Base-by-base conservation (phyloP, 2,329 filamentous ascomycete genomes). In the Periconia digitata region DNA sequence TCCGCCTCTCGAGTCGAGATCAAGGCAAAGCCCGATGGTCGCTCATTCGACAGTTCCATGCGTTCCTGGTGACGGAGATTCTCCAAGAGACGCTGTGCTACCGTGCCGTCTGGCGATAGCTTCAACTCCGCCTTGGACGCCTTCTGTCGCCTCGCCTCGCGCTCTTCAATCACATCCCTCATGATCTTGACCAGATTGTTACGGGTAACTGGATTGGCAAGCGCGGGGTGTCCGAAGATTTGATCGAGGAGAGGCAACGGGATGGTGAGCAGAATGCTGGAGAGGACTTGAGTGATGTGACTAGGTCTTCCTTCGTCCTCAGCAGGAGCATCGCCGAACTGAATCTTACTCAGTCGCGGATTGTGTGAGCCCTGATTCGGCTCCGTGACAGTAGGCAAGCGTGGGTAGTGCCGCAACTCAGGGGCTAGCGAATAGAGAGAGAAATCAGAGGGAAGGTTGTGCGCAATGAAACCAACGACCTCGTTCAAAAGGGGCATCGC, bases 241-340 rank as follows among this genome's bases (percentile, higher is more conserved):
- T 79, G 77, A 67, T 87, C 85, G 20, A 92, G 74, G 22, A 85
- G 74, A 13, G 79, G 74, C 56, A 87, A 88, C 0, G 88, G 88
- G 6, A 91, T 72, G 35, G 88, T 89, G 44, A 90, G 72, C 2
- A 92, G 74, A 18, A 89, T 74, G 22, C 81, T 84, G 0, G 88
- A 90, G 5, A 91, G 72, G 0, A 79, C 69, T 0, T 76, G 74
- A 20, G 78, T 76, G 23, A 76, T 54, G 42, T 59, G 58, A 17
- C 66, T 70, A 10, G 70, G 60, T 34, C 70, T 66, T 23, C 64
- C 59, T 10, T 76, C 72, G 27, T 77, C 70, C 21, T 73, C 73
- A 2, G 64, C 57, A 2, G 82, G 74, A 17, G 86, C 72, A 55
- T 89, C 85, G n/a, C 87, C 87, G 60, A 90, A 90, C 51, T 84